Evolutionary conservation across 306 rosid species (phyloP), one percentile per base, ranked within the genome.

Genomic region (Quercus berberidifolia): DNA sequence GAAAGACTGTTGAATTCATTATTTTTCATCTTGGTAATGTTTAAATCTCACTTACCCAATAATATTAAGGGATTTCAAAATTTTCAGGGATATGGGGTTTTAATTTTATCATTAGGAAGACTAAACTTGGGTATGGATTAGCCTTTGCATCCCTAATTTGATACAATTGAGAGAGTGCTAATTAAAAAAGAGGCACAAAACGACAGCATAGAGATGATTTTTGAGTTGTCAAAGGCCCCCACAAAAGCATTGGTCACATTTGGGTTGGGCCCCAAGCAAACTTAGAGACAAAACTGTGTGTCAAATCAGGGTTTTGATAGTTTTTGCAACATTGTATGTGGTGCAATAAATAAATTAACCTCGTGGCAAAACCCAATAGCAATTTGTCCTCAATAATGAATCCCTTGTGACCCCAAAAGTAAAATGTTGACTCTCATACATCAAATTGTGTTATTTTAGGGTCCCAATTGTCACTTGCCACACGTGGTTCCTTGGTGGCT

Each of bases 201-300:
- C 87, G 92, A 92, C 91, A 85, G 81, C 30, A 64, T 41, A 55
- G 51, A 23, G 43, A 73, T 69, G 64, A 57, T 88, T 90, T 88
- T 85, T 51, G 91, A 85, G 94, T 80, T 87, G 92, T 90, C 88
- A 77, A 67, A 71, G 86, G 84, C 87, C 88, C 86, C 71, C 79
- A 82, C 81, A 75, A 79, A 83, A 75, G 79, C 69, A 60, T 57
- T 58, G 73, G 83, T 80, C 85, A 49, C 85, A 71, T 75, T 73
- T 77, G 87, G 71, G 79, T 78, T 78, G 89, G 90, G 69, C 87
- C 88, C 85, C 79, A 41, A 59, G 14, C 18, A 14, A 23, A 64
- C 30, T 18, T 55, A 62, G 58, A 3, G 88, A 88, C 92, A 88
- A 92, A 87, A 83, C 80, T 2, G 59, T 6, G 73, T 76, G 83